Base-by-base conservation (phyloP, 2,329 filamentous ascomycete species). In the Diaporthe humulicola region DNA sequence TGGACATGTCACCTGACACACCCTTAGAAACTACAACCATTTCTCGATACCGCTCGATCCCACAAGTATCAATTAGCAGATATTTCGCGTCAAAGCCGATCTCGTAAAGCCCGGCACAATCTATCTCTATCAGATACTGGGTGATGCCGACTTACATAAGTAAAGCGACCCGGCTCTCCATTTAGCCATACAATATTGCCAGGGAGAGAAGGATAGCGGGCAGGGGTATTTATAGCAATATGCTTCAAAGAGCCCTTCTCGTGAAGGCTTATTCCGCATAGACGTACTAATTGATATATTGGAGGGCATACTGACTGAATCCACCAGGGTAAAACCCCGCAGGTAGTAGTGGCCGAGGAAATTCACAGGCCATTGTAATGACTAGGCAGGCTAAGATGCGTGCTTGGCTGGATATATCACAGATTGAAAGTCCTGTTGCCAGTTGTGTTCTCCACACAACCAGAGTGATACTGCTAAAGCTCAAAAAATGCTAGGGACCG, bases 101-200 rank as follows among this genome's bases (percentile, higher is more conserved):
- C 54, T 36, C 54, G 54, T 17, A 57, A 57, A 57, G 28, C 54
- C 54, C 17, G 54, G 30, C 28, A 57, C 54, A 57, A 57, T 57
- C 10, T 15, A 57, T 57, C 4, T 30, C 54, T 30, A 57, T 57
- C 54, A 17, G 10, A 57, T 57, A 57, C 8, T 57, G 4, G 54
- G 54, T 36, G 7, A 57, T 57, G 3, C 54, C 54, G 54, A 36
- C 54, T 57, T 57, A 30, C 22, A 57, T 30, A 30, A 57, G 54
- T 30, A 57, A 22, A 57, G 54, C 54, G 54, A 57, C 54, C 54
- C 54, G 54, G 54, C 54, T 57, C 54, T 57, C 54, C 54, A 15
- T 15, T 57, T 57, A 57, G 54, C 15, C 30, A 57, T 57, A 30
- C 54, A 57, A 57, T 57, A 57, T 57, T 57, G 54, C 54, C 54